Conservation (phyloP, 1,284 basidiomycete species). For the Ganoderma meredithae region DNA sequence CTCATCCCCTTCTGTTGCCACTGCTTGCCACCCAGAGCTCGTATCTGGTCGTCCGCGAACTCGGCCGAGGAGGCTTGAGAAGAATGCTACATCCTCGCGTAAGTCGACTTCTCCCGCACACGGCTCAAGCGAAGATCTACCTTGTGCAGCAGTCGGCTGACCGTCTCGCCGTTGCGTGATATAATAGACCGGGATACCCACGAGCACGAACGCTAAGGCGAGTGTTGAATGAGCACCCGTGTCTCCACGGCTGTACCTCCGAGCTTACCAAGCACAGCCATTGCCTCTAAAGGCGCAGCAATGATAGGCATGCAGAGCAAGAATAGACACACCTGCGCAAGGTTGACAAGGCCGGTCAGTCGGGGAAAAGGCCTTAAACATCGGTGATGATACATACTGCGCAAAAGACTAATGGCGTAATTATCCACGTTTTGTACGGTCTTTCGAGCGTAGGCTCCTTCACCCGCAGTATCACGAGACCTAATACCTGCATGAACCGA, state of each 20-base stretch:
- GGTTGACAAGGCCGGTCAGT: not conserved
- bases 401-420: conserved; percentile 92
- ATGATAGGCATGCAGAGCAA: conserved; percentile 95
- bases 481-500: conserved; percentile 67
- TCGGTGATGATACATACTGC: conserved; percentile 58
- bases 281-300: conserved; percentile 89
- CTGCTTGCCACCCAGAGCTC: conserved; percentile 75
- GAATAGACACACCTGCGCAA: conserved; percentile 82
- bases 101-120: conserved; percentile 16
- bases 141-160: conserved; percentile 46
- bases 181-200: conserved; percentile 88
- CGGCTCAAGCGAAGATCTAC: conserved; percentile 15
- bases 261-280: conserved; percentile 82
- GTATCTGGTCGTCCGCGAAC: conserved; percentile 58
- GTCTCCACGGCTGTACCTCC: not conserved
- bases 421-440: conserved; percentile 92
- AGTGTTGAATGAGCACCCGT: conserved; percentile 2
- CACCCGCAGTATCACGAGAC: conserved; percentile 86
- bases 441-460: conserved; percentile 92
- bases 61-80: conserved; percentile 51
- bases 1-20: conserved; percentile 77
- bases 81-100: conserved; percentile 45
- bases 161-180: conserved; percentile 66
- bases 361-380: not conserved
- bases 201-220: conserved; percentile 66